Percentiles rank a stretch among this genome's conserved stretches.
phyloP scores from a whole-genome alignment of 176 grass and related monocot species.

The Ensete glaucum region DNA sequence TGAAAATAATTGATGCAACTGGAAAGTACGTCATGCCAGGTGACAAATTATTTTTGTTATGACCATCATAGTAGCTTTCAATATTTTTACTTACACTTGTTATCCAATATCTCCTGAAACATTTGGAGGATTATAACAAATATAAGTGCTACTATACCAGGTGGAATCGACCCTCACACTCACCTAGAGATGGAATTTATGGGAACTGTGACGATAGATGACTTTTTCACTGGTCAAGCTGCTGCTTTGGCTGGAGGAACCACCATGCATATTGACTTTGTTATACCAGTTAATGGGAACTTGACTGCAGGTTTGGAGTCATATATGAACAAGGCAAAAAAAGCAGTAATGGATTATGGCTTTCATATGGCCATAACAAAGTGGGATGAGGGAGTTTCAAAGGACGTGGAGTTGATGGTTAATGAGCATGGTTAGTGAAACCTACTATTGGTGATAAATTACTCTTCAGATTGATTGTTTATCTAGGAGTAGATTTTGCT shows the following conservation, averaged over 20 bases:
- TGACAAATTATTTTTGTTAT: conserved; percentile 18
- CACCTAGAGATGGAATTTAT: conserved; percentile 96
- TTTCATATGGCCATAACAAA: conserved; percentile 98
- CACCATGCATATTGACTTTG: conserved; percentile 97
- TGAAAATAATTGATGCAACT: conserved; percentile 81
- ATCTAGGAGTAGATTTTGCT: neutral
- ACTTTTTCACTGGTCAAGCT: conserved; percentile 86
- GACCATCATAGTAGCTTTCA: neutral
- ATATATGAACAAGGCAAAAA: conserved; percentile 64
- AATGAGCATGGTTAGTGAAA: conserved; percentile 67
- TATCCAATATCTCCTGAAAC: neutral
- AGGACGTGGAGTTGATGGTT: conserved; percentile 95
- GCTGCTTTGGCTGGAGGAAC: conserved; percentile 87
- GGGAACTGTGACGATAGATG: conserved; percentile 77
- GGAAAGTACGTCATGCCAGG: conserved; percentile 99
- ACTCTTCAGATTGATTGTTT: neutral
- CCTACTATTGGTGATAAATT: neutral
- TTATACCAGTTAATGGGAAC: conserved; percentile 82
- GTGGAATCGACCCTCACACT: conserved; percentile 93
- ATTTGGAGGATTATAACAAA: neutral
- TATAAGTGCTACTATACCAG: conserved; percentile 33
- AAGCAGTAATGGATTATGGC: conserved; percentile 87
- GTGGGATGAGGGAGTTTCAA: conserved; percentile 89
- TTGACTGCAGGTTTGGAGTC: conserved; percentile 74
- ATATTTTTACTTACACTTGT: neutral